Evolutionary conservation across 2,329 filamentous ascomycete species (phyloP).

Genomic region (Verticillium albo-atrum): DNA sequence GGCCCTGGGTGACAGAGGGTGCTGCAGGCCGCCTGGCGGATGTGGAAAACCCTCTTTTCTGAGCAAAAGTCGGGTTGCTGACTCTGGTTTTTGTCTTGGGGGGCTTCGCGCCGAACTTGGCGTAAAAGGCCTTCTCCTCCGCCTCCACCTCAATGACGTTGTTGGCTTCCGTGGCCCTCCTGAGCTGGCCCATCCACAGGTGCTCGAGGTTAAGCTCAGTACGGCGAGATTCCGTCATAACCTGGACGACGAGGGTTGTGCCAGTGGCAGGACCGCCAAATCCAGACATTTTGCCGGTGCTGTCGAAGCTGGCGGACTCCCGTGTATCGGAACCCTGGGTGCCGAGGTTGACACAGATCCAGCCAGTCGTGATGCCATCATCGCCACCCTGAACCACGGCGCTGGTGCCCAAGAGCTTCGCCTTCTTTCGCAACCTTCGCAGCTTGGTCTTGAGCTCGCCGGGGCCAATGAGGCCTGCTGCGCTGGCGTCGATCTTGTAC

Average conservation of each 20-base stretch:
- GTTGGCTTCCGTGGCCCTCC: conserved; percentile 18
- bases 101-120: conserved; percentile 7
- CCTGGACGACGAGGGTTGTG: conserved; percentile 52
- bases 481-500: conserved; percentile 68
- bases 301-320: conserved; percentile 40
- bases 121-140: conserved; percentile 15
- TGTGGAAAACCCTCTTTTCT: conserved; percentile 30
- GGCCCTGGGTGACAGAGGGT: neutral
- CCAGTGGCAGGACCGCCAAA: conserved; percentile 58
- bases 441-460: conserved; percentile 90
- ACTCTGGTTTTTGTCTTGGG: conserved; percentile 1
- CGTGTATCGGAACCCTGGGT: conserved; percentile 54
- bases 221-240: conserved; percentile 51
- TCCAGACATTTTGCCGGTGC: conserved; percentile 62
- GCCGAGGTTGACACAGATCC: conserved; percentile 92
- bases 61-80: conserved; percentile 10
- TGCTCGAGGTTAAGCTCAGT: conserved; percentile 48
- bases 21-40: conserved; percentile 17
- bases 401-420: conserved; percentile 72
- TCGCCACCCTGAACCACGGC: conserved; percentile 64
- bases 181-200: conserved; percentile 43
- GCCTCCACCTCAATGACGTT: conserved; percentile 12
- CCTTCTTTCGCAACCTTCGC: conserved; percentile 72
- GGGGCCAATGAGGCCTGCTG: conserved; percentile 83
- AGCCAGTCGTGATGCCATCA: conserved; percentile 86